These are phyloP conservation scores for Coelastrella sp. DNA, from an alignment of 139 green algal species.

Conservation along the genomic window DNA sequence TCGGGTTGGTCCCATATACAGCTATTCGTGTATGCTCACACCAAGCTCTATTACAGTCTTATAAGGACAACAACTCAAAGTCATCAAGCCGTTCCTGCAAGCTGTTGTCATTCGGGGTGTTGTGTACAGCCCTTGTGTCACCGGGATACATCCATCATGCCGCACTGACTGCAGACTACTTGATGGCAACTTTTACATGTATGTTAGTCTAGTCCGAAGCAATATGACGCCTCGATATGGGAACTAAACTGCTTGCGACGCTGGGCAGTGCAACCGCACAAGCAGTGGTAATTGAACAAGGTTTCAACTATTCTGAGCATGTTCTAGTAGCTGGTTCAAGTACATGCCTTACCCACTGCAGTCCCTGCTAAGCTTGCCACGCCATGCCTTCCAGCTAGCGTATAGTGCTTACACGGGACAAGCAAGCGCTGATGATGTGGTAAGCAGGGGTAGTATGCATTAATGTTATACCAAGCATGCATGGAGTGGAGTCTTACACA, in stretches of 20 bases:
- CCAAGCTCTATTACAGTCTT: no score
- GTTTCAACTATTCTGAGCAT: not conserved
- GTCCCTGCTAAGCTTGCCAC: conserved; percentile 10
- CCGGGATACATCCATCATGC: no score
- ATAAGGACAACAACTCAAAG: no score
- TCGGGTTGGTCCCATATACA: no score
- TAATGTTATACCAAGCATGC: no score
- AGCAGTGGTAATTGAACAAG: not conserved
- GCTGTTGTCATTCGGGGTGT: no score
- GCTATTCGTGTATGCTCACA: no score
- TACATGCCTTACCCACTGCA: not conserved
- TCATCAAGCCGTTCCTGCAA: no score
- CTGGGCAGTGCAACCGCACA: not conserved
- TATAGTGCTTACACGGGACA: conserved; percentile 1
- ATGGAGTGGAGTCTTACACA: not conserved
- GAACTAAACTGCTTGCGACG: not conserved
- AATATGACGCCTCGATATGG: not conserved
- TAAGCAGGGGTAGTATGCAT: not conserved
- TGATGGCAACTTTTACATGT: not conserved
- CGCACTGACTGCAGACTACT: not conserved
- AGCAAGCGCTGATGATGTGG: not conserved
- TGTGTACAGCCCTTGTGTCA: no score
- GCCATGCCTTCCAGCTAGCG: not conserved
- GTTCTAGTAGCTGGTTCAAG: not conserved
- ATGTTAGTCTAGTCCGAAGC: not conserved